Percentiles rank a stretch among this genome's conserved stretches.
Evolutionary conservation across 176 grass and related monocot genomes (phyloP).

Genomic region (Hordeum marinum): DNA sequence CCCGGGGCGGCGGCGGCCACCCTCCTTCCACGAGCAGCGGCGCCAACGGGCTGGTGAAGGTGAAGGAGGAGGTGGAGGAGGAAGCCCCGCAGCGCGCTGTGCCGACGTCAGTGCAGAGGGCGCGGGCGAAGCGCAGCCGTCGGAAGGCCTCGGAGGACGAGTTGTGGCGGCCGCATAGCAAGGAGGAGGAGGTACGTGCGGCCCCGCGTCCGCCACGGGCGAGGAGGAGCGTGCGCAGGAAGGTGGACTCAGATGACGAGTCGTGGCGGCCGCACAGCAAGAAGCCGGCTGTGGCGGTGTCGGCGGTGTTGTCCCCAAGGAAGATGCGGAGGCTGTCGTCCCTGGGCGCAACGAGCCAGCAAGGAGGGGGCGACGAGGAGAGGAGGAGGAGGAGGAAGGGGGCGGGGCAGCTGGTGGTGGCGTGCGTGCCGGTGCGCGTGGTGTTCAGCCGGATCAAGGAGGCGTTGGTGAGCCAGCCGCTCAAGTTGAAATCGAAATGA

Average conservation of each 20-base stretch:
- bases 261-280: slow-evolving; percentile 40
- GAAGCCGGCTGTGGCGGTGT: background rate
- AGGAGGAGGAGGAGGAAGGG: slow-evolving; percentile 24
- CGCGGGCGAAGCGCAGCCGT: background rate
- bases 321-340: slow-evolving; percentile 94
- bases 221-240: slow-evolving; percentile 23
- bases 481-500: background rate
- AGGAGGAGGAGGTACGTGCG: background rate
- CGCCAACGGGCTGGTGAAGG: slow-evolving; percentile 23
- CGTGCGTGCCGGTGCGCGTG: slow-evolving; percentile 79
- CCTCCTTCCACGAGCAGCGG: slow-evolving; percentile 11
- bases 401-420: slow-evolving; percentile 29
- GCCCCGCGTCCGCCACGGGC: background rate
- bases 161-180: slow-evolving; percentile 42
- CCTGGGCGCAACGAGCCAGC: slow-evolving; percentile 32
- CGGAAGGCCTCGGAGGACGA: slow-evolving; percentile 25
- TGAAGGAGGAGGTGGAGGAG: slow-evolving; percentile 36
- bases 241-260: slow-evolving; percentile 1
- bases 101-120: background rate
- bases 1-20: background rate
- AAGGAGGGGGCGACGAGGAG: slow-evolving; percentile 31
- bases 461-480: slow-evolving; percentile 24
- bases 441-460: slow-evolving; percentile 98
- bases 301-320: slow-evolving; percentile 38
- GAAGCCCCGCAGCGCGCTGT: background rate